A percentile compares a stretch with the other conserved stretches of the same genome.
Evolutionary conservation across 805 yeast genomes (phyloP).

Genomic region (Zygoascus bituminiphila): DNA sequence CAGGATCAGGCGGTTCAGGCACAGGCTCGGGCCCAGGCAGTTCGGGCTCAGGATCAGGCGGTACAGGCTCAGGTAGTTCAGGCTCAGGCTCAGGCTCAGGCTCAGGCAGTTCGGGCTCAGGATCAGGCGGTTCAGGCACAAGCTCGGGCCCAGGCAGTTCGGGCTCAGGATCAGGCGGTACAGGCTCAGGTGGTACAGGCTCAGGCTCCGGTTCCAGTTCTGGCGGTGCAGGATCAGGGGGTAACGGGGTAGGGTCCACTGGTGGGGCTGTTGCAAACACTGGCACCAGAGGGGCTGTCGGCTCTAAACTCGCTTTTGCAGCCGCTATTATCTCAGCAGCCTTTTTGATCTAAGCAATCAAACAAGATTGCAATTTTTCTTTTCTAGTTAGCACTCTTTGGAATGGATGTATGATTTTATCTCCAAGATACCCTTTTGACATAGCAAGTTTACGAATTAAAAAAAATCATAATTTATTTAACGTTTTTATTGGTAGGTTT

Average conservation of each 20-base stretch:
- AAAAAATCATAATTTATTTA: no score
- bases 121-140: conserved; percentile 3
- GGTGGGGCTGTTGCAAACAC: background rate
- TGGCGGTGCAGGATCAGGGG: background rate
- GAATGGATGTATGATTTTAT: no score
- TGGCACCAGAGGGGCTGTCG: background rate
- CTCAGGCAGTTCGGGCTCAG: conserved; percentile 3
- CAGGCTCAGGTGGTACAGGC: conserved; percentile 7
- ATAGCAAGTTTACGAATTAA: no score
- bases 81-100: conserved; percentile 10
- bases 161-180: conserved; percentile 8
- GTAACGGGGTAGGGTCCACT: background rate
- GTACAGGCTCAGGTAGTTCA: conserved; percentile 5
- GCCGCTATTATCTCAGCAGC: background rate
- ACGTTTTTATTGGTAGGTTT: no score
- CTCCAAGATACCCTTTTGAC: no score
- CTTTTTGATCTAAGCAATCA: no score
- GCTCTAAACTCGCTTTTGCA: background rate
- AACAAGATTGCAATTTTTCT: no score
- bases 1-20: conserved; percentile 3
- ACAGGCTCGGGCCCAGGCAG: conserved; percentile 4
- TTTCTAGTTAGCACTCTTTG: no score
- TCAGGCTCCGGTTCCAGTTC: conserved; percentile 10
- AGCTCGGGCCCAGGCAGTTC: conserved; percentile 6
- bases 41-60: conserved; percentile 10